Evolutionary conservation across 2,329 filamentous ascomycete species (phyloP).

Genomic region (Bisporella sp.): DNA sequence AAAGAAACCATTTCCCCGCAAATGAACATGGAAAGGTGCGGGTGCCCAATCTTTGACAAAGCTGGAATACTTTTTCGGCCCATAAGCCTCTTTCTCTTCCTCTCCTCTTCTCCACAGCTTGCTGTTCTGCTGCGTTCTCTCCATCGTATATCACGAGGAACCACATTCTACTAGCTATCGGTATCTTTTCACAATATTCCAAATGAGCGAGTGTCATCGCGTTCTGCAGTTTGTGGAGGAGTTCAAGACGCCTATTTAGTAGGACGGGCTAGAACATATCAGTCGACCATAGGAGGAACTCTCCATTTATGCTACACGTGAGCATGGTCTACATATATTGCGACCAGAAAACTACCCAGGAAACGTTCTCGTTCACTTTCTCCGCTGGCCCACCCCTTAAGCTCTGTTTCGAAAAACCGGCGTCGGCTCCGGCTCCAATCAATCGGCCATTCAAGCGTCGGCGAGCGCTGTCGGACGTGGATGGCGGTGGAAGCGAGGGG

Average conservation of each 20-base stretch:
- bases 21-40: neutral
- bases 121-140: conserved; percentile 1
- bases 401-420: conserved; percentile 29
- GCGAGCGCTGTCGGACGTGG: conserved; percentile 27
- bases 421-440: conserved; percentile 11
- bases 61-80: neutral
- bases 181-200: neutral
- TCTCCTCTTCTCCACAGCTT: neutral
- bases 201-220: conserved; percentile 25
- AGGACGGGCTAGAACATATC: neutral
- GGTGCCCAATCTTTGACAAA: conserved; percentile 1
- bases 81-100: neutral
- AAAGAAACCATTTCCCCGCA: neutral
- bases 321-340: conserved; percentile 24
- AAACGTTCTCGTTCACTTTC: conserved; percentile 31
- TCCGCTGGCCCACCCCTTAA: conserved; percentile 24
- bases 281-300: neutral
- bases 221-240: conserved; percentile 26
- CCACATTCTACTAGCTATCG: too few species aligned
- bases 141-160: neutral
- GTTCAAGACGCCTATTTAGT: conserved; percentile 25
- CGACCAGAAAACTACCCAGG: conserved; percentile 13
- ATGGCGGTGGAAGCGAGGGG: conserved; percentile 21
- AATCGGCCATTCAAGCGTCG: conserved; percentile 25
- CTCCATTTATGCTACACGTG: conserved; percentile 12